Evolutionary conservation across 371 early-diverging fungal species (phyloP), one percentile per base, ranked within the genome.

Genomic region (Basidiobolus heterosporus): DNA sequence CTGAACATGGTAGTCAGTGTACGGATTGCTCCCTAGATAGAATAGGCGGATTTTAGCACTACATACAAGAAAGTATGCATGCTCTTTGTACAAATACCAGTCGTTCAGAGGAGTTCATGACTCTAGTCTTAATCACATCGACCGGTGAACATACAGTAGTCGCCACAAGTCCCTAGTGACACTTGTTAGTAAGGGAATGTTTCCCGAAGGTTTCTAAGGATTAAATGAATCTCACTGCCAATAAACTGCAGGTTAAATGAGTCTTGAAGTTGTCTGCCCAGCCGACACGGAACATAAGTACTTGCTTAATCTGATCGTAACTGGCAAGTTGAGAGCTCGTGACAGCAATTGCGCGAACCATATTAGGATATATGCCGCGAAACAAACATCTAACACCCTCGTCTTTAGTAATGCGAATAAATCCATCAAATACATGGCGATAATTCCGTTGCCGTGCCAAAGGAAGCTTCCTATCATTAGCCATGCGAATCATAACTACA

Each of bases 81-180:
- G 5, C 3, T 30, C 30, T 30, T 5, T 9, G 9, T 9, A 9
- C 30, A 30, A 30, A 9, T 30, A 30, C 30, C 30, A 30, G 3
- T 30, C 30, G 30, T 9, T 9, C 9, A 9, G 55, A 60, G 20
- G 70, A 61, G 53, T 76, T 80, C 91, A 92, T 90, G 41, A 88
- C 72, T 21, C 91, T 75, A 0, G 89, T 89, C 62, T 92, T 92
- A 42, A 88, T 69, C 11, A 92, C 91, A 63, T 92, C 93, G 36
- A 86, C 62, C 15, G 89, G 88, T 4, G 85, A 79, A 38, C 82
- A 82, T 0, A 76, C 76, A 1, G 93, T 91, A 0, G 93, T 92
- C 3, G 91, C 87, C 11, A 90, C 79, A 16, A 92, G 66, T 21
- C 85, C 89, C 75, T 76, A 51, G 44, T 47, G 30, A n/a, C n/a